These are phyloP conservation scores for Rhodosporidiobolus odoratus DNA, from an alignment of 768 basidiomycete species.

Conservation along the genomic window DNA sequence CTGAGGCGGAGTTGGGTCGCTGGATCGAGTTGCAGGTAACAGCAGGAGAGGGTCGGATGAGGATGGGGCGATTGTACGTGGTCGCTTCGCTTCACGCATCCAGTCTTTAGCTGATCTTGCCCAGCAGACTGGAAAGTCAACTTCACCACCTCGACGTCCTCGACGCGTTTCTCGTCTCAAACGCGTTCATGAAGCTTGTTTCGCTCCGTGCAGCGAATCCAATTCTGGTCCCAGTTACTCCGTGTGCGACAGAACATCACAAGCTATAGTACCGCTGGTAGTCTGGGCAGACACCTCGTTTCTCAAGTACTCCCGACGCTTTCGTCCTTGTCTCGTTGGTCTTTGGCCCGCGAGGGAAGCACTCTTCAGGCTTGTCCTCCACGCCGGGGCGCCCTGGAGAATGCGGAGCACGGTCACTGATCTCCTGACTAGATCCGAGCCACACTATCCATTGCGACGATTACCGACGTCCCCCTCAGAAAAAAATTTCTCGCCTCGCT, in stretches of 20 bases:
- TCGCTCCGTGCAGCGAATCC: not conserved
- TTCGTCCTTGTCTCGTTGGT: not conserved
- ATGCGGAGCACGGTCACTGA: too few species aligned
- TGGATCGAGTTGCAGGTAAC: not conserved
- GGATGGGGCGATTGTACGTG: not conserved
- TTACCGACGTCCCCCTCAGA: too few species aligned
- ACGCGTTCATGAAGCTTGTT: not conserved
- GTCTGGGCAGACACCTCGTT: too few species aligned
- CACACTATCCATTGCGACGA: too few species aligned
- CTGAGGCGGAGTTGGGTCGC: not conserved
- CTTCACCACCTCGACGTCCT: not conserved
- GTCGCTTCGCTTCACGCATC: constrained; percentile 1
- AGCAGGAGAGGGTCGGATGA: not conserved
- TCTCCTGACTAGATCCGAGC: too few species aligned
- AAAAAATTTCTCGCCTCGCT: too few species aligned
- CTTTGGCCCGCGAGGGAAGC: too few species aligned
- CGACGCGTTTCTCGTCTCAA: not conserved
- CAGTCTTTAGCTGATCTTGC: not conserved
- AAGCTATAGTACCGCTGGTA: too few species aligned
- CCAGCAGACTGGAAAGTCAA: not conserved
- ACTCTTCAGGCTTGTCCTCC: not conserved
- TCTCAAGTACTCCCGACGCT: too few species aligned
- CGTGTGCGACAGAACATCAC: too few species aligned
- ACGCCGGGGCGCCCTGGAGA: too few species aligned
- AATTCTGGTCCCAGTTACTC: not conserved